Evolutionary conservation across 2,329 filamentous ascomycete species (phyloP).

Genomic region (Aspergillus fumigatiaffinis): DNA sequence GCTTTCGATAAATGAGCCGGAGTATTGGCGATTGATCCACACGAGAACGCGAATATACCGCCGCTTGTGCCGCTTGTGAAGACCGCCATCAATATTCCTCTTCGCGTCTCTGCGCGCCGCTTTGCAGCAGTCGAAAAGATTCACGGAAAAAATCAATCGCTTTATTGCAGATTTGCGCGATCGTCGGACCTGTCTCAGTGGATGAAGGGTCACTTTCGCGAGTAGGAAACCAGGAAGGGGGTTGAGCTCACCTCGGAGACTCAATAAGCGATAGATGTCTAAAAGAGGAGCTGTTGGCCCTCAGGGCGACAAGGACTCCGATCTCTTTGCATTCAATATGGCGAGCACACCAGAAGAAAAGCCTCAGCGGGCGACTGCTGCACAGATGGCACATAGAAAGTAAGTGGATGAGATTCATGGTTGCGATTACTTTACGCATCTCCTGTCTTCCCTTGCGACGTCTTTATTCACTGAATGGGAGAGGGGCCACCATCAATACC

Average conservation of each 20-base stretch:
- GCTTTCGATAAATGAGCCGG: neutral
- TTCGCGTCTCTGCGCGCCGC: conserved; percentile 4
- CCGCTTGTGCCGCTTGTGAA: conserved; percentile 1
- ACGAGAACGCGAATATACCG: neutral
- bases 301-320: conserved; percentile 32
- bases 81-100: conserved; percentile 1
- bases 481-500: neutral
- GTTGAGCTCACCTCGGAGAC: conserved; percentile 19
- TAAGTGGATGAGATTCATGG: conserved; percentile 39
- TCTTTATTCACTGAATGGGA: neutral
- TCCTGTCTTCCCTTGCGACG: conserved; percentile 4
- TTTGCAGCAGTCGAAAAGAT: conserved; percentile 11
- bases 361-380: conserved; percentile 50
- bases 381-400: conserved; percentile 53
- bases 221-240: conserved; percentile 13
- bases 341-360: conserved; percentile 42
- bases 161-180: conserved; percentile 1
- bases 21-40: neutral
- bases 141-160: neutral
- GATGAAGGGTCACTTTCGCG: conserved; percentile 11
- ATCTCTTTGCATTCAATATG: conserved; percentile 32
- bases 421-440: conserved; percentile 7
- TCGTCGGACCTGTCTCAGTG: conserved; percentile 2
- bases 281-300: conserved; percentile 36
- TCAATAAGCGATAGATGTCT: conserved; percentile 35